Evolutionary conservation across 139 green algal species (phyloP).

Genomic region (Tetradesmus obliquus): DNA sequence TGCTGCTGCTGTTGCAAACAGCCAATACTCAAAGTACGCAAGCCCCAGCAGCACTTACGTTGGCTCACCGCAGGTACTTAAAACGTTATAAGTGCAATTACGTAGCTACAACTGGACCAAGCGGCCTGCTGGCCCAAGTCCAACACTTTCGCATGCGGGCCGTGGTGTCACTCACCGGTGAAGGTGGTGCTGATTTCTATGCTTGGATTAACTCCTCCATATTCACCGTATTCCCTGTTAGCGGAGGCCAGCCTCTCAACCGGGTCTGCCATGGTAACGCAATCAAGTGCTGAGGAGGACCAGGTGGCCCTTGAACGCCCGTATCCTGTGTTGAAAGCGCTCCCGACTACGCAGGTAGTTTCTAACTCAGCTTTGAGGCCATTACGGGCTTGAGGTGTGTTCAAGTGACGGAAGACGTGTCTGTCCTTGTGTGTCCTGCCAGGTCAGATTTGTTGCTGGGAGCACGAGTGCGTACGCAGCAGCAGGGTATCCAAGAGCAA

Average conservation of each 20-base stretch:
- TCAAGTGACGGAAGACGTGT: too few species aligned
- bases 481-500: too few species aligned
- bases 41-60: not conserved
- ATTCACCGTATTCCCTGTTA: constrained; percentile 31
- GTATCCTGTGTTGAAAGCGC: not conserved
- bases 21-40: not conserved
- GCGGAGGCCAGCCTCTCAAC: constrained; percentile 8
- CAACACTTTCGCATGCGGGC: not conserved
- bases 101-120: not conserved
- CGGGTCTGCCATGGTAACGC: constrained; percentile 5
- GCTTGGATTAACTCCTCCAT: constrained; percentile 66
- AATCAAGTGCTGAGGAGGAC: not conserved
- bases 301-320: not conserved
- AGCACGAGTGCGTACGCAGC: too few species aligned
- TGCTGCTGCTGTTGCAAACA: not conserved
- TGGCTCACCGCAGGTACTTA: not conserved
- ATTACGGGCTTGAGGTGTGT: too few species aligned
- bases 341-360: too few species aligned
- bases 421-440: too few species aligned
- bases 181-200: constrained; percentile 69
- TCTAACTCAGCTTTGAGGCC: too few species aligned
- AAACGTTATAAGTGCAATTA: not conserved
- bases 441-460: too few species aligned
- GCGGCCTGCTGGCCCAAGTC: not conserved
- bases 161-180: constrained; percentile 50